phyloP scores from a whole-genome alignment of 495 filamentous ascomycete species.

The Penicillium crystallinum region DNA sequence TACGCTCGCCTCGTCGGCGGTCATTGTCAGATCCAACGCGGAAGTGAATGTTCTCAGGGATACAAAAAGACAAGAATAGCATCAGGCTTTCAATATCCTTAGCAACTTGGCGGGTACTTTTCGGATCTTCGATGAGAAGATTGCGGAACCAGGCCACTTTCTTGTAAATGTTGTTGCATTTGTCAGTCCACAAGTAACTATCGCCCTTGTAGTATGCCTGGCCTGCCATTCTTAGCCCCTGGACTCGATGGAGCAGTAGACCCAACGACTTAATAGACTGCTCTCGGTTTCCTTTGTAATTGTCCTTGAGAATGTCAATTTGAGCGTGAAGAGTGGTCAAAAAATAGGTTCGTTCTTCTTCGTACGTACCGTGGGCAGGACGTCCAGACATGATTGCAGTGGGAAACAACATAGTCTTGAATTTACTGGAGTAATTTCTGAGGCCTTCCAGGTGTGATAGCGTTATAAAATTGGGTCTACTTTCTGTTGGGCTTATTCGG shows the following conservation, averaged over 20 bases:
- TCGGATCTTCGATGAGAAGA: not conserved
- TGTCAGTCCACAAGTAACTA: not conserved
- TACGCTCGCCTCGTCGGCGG: constrained; percentile 1
- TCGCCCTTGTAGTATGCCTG: not conserved
- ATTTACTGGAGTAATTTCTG: not conserved
- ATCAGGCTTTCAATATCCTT: not conserved
- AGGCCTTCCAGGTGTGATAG: not conserved
- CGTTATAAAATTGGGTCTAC: no score
- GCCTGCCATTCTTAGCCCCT: not conserved
- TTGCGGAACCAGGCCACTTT: not conserved
- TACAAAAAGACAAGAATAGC: not conserved
- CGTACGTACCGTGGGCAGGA: not conserved
- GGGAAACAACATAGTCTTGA: not conserved
- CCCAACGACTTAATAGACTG: not conserved
- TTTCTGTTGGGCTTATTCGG: not conserved
- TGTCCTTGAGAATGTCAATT: constrained; percentile 6
- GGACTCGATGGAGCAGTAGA: not conserved
- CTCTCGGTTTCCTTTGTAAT: not conserved
- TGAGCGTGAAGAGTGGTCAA: not conserved
- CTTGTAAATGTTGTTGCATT: not conserved
- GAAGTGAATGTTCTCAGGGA: not conserved
- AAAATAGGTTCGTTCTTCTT: not conserved
- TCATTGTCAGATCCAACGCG: not conserved
- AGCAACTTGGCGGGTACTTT: not conserved
- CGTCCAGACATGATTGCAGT: not conserved